Conservation (phyloP, 495 filamentous ascomycete genomes). For the Terfezia boudieri region DNA sequence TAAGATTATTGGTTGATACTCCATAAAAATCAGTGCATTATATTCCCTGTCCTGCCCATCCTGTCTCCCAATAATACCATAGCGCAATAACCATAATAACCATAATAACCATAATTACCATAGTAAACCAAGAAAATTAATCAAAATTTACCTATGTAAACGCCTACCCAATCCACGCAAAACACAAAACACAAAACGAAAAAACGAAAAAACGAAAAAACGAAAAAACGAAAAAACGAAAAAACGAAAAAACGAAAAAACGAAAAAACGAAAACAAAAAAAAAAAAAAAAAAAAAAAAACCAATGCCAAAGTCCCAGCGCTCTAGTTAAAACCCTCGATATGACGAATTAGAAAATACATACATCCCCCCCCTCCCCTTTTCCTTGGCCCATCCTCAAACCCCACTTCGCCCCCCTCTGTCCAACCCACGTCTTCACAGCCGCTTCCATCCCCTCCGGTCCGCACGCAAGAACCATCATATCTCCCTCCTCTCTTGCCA, state of each 20-base stretch:
- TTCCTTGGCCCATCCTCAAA: conserved; percentile 25
- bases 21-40: no score
- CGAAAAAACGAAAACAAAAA: neutral
- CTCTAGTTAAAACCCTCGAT: neutral
- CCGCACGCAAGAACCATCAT: conserved; percentile 67
- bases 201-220: neutral
- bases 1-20: no score
- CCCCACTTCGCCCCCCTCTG: conserved; percentile 29
- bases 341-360: conserved; percentile 45
- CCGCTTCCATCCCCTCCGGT: conserved; percentile 55
- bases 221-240: neutral
- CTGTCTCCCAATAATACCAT: no score
- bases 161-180: neutral
- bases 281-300: neutral
- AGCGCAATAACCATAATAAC: no score
- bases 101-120: no score
- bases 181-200: neutral
- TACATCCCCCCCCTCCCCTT: conserved; percentile 39
- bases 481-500: conserved; percentile 25
- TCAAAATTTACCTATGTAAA: no score
- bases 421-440: conserved; percentile 34
- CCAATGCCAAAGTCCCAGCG: neutral
- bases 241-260: neutral
- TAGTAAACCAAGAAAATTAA: no score
- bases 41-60: no score